These are phyloP conservation scores for Murraya paniculata DNA, from an alignment of 345 rosid genomes.

Conservation along the genomic window DNA sequence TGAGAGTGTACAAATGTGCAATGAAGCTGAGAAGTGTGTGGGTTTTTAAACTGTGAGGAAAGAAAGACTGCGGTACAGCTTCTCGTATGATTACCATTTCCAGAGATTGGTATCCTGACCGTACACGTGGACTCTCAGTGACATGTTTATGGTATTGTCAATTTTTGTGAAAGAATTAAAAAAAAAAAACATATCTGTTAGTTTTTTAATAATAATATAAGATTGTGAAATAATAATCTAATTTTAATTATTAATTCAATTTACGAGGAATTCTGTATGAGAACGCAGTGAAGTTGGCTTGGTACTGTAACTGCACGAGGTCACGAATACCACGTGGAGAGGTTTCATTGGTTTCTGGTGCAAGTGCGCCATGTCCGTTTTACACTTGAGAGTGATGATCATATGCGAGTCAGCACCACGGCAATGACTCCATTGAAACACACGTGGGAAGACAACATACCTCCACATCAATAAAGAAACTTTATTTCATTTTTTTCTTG, in stretches of 20 bases:
- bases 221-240: too few species aligned
- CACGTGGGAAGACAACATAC: too few species aligned
- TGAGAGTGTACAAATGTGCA: not conserved
- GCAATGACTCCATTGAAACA: not conserved
- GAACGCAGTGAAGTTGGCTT: too few species aligned
- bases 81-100: not conserved
- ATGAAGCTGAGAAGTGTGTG: not conserved
- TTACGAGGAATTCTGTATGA: too few species aligned
- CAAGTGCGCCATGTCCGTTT: not conserved
- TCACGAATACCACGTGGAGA: not conserved
- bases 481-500: too few species aligned
- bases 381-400: not conserved
- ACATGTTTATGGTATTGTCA: not conserved
- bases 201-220: too few species aligned
- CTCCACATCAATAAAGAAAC: not conserved
- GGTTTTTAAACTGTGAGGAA: not conserved
- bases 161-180: too few species aligned
- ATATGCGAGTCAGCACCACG: not conserved
- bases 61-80: not conserved
- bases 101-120: not conserved
- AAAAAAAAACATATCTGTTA: too few species aligned
- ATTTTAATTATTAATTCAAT: too few species aligned
- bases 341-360: not conserved
- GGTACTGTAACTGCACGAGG: too few species aligned
- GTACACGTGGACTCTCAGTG: not conserved